Evolutionary conservation across 306 rosid genomes (phyloP).

Genomic region (Mucuna pruriens): DNA sequence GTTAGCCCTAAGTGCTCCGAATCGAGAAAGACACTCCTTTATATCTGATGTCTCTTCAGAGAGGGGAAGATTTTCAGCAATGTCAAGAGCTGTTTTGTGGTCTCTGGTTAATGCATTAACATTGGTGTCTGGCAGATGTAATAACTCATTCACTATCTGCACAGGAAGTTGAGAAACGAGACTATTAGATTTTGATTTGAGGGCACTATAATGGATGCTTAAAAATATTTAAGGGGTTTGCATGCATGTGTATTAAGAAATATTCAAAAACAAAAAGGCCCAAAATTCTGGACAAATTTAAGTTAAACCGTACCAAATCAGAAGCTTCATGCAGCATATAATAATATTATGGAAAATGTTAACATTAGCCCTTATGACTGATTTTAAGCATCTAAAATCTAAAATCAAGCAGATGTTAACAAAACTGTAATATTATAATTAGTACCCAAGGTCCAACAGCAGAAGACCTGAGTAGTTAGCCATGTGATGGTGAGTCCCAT

Average conservation of each 20-base stretch:
- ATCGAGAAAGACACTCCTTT: slow-evolving; percentile 64
- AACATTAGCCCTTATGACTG: not conserved
- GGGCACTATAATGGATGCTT: not conserved
- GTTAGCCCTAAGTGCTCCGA: slow-evolving; percentile 88
- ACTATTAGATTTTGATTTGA: slow-evolving; percentile 25
- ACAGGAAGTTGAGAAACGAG: slow-evolving; percentile 37
- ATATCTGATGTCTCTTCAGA: slow-evolving; percentile 87
- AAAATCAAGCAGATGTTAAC: no score
- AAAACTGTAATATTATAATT: not conserved
- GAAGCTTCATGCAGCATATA: not conserved
- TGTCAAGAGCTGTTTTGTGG: slow-evolving; percentile 98
- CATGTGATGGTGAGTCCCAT: not conserved
- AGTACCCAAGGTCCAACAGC: not conserved
- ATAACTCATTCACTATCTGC: slow-evolving; percentile 89
- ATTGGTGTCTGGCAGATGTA: slow-evolving; percentile 83
- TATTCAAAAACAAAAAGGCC: not conserved
- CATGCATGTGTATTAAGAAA: slow-evolving; percentile 3
- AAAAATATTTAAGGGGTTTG: not conserved
- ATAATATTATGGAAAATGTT: not conserved
- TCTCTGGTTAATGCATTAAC: slow-evolving; percentile 94
- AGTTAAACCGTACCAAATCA: not conserved
- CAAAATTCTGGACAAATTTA: not conserved
- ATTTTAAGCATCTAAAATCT: not conserved
- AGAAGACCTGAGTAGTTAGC: not conserved
- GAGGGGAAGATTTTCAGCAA: slow-evolving; percentile 86